A percentile compares a stretch with the other conserved stretches of the same genome.
Evolutionary conservation across 2,329 filamentous ascomycete species (phyloP).

Genomic region (Amesomyces nigricolor): DNA sequence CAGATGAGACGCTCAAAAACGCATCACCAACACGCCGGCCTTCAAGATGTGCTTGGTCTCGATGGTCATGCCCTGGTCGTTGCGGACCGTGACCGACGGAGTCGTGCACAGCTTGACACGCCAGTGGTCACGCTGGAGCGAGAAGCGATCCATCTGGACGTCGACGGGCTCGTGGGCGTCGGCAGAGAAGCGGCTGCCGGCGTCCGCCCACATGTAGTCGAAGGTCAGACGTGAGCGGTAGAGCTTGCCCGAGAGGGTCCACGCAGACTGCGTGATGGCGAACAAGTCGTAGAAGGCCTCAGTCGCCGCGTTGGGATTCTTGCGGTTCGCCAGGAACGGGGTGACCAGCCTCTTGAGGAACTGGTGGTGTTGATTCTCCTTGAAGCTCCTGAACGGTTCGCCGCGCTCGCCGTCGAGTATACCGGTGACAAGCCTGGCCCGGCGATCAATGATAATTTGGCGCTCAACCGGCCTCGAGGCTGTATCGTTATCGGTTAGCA

Average conservation of each 20-base stretch:
- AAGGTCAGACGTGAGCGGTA: slow-evolving; percentile 36
- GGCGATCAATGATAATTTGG: slow-evolving; percentile 34
- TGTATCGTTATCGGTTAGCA: not conserved
- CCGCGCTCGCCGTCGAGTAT: slow-evolving; percentile 31
- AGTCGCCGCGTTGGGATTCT: slow-evolving; percentile 28
- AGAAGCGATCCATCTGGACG: slow-evolving; percentile 35
- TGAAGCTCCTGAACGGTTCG: slow-evolving; percentile 23
- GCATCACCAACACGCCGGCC: slow-evolving; percentile 41
- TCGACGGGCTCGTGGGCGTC: slow-evolving; percentile 45
- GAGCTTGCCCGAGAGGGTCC: slow-evolving; percentile 44
- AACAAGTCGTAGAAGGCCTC: slow-evolving; percentile 41
- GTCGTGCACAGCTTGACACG: slow-evolving; percentile 51
- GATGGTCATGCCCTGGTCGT: slow-evolving; percentile 44
- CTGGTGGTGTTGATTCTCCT: slow-evolving; percentile 22
- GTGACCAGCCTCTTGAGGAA: slow-evolving; percentile 35
- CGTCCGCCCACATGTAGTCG: slow-evolving; percentile 42
- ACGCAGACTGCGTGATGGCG: slow-evolving; percentile 37
- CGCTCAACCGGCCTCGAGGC: slow-evolving; percentile 28
- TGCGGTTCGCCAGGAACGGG: slow-evolving; percentile 37
- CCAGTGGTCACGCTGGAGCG: slow-evolving; percentile 46
- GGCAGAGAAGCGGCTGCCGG: slow-evolving; percentile 43
- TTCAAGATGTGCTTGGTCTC: slow-evolving; percentile 40
- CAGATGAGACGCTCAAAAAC: not conserved
- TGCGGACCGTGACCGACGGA: slow-evolving; percentile 49
- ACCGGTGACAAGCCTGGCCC: slow-evolving; percentile 31